Evolutionary conservation across 441 rosid genomes (phyloP).

Genomic region (Aleurites moluccanus): DNA sequence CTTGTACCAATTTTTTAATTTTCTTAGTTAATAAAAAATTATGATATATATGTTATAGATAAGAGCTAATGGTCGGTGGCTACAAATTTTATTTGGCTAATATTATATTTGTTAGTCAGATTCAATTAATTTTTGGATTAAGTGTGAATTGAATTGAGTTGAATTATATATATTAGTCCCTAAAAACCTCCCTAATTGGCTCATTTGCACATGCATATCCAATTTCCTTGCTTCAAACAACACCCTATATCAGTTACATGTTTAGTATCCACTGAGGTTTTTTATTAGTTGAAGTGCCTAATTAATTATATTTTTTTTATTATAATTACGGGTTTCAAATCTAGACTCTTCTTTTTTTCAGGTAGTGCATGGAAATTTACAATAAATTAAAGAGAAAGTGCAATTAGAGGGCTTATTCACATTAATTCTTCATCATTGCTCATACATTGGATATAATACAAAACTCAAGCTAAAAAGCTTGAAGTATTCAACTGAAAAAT

Average conservation of each 20-base stretch:
- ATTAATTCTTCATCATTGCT: conserved; percentile 32
- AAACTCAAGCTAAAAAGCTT: conserved; percentile 26
- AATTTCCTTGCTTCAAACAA: background rate
- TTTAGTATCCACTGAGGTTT: background rate
- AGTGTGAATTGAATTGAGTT: no score
- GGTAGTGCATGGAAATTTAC: background rate
- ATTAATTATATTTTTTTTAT: background rate
- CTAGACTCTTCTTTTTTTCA: background rate
- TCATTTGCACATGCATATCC: background rate
- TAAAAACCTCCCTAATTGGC: no score
- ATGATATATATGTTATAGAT: conserved; percentile 1
- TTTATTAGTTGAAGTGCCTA: background rate
- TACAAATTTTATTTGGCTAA: conserved; percentile 14
- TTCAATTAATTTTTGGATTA: no score
- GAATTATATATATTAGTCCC: no score
- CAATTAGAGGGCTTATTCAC: conserved; percentile 33
- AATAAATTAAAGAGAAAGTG: background rate
- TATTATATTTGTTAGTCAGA: conserved; percentile 7
- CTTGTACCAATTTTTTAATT: background rate
- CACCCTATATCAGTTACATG: conserved; percentile 2
- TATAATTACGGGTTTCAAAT: background rate
- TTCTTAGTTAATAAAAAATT: conserved; percentile 6
- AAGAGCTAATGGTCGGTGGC: conserved; percentile 33
- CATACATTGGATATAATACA: conserved; percentile 26
- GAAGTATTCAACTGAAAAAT: conserved; percentile 7